Conservation (phyloP, 2,329 filamentous ascomycete genomes). For the Talaromyces sp. region DNA sequence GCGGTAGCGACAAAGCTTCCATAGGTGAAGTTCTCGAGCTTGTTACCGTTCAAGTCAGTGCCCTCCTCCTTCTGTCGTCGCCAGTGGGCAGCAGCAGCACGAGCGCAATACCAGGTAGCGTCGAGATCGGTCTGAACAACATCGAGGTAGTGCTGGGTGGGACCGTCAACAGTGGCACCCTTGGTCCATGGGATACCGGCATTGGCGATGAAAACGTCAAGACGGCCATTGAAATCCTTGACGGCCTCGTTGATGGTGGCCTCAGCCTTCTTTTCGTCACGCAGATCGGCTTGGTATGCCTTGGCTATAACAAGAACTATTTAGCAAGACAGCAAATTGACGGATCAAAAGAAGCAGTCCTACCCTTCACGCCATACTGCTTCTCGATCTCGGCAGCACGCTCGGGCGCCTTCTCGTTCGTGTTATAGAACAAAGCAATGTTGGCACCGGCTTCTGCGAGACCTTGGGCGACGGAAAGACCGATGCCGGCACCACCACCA, state of each 20-base stretch:
- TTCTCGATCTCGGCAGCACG: slow-evolving; percentile 62
- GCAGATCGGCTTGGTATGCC: slow-evolving; percentile 50
- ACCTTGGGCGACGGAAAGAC: slow-evolving; percentile 60
- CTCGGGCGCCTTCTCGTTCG: slow-evolving; percentile 61
- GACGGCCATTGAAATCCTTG: slow-evolving; percentile 66
- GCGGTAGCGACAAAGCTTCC: slow-evolving; percentile 76
- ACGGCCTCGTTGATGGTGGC: slow-evolving; percentile 42
- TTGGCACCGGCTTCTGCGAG: slow-evolving; percentile 68
- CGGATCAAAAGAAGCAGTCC: slow-evolving; percentile 27
- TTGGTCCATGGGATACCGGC: slow-evolving; percentile 71
- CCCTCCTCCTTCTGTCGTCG: slow-evolving; percentile 65
- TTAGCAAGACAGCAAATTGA: not conserved
- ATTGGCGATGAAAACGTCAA: slow-evolving; percentile 78
- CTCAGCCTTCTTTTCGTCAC: slow-evolving; percentile 40
- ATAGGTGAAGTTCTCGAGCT: slow-evolving; percentile 56
- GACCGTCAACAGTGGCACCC: slow-evolving; percentile 63
- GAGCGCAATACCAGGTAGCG: slow-evolving; percentile 73
- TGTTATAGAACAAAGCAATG: slow-evolving; percentile 69
- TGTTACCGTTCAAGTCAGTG: slow-evolving; percentile 59
- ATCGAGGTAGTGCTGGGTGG: slow-evolving; percentile 60
- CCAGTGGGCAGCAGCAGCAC: slow-evolving; percentile 66
- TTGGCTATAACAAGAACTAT: slow-evolving; percentile 33
- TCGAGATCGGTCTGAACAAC: slow-evolving; percentile 71
- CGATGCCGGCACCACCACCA: slow-evolving; percentile 67
- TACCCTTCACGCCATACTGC: slow-evolving; percentile 65